phyloP scores from a whole-genome alignment of 2,329 filamentous ascomycete species.

The Pleoardoris graminearum region DNA sequence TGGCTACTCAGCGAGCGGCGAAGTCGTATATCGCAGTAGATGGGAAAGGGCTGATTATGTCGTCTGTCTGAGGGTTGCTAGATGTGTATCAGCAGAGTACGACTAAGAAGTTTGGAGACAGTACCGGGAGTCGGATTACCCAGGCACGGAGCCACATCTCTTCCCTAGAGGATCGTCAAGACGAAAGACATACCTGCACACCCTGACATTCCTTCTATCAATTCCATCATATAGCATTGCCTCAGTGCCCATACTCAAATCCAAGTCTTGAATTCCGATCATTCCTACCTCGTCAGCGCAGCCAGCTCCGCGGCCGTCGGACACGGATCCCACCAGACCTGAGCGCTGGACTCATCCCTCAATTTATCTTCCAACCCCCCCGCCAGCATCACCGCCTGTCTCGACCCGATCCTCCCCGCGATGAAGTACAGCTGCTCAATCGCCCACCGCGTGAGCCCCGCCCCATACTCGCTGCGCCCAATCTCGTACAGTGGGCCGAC shows the following conservation, averaged over 20 bases:
- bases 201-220: no score
- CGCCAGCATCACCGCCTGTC: slow-evolving; percentile 31
- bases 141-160: no score
- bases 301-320: background rate
- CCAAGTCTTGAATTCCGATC: background rate
- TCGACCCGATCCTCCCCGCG: slow-evolving; percentile 28
- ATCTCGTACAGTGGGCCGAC: slow-evolving; percentile 33
- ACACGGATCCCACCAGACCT: slow-evolving; percentile 3
- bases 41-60: slow-evolving; percentile 47
- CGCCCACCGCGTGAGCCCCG: slow-evolving; percentile 24
- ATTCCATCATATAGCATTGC: no score
- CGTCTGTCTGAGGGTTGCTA: slow-evolving; percentile 33
- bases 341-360: background rate
- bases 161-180: no score
- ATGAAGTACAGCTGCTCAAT: slow-evolving; percentile 29
- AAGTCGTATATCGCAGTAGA: slow-evolving; percentile 59
- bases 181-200: no score
- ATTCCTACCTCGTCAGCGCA: slow-evolving; percentile 2
- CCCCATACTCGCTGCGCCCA: slow-evolving; percentile 16
- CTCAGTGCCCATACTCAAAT: no score
- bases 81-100: background rate
- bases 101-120: no score
- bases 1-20: slow-evolving; percentile 53
- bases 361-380: slow-evolving; percentile 24
- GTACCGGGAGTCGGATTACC: no score